Conservation (phyloP, 202 grass and related monocot genomes). For the Carex arenaria region DNA sequence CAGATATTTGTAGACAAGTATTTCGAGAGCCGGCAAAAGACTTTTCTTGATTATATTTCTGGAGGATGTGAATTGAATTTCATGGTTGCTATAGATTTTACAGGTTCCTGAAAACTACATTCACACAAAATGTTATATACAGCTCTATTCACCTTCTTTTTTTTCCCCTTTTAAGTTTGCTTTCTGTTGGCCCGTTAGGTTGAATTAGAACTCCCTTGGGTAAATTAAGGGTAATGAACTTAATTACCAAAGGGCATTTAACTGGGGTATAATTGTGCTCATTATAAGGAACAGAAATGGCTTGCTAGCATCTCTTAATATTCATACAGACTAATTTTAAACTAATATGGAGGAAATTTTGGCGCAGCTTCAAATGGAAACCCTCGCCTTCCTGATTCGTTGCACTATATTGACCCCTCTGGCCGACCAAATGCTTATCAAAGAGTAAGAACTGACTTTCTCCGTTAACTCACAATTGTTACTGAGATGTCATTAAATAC, state of each 20-base stretch:
- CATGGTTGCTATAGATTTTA: conserved; percentile 96
- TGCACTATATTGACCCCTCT: conserved; percentile 98
- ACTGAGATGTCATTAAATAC: conserved; percentile 4
- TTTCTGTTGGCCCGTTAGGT: not conserved
- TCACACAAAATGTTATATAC: not conserved
- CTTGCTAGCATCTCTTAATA: not conserved
- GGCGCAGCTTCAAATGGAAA: conserved; percentile 98
- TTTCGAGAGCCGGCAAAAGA: conserved; percentile 55
- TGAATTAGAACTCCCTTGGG: not conserved
- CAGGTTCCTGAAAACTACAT: conserved; percentile 42
- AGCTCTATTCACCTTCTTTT: not conserved
- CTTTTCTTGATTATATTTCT: conserved; percentile 94
- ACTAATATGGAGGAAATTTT: conserved; percentile 12
- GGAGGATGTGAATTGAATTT: conserved; percentile 82
- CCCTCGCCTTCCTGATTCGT: conserved; percentile 92
- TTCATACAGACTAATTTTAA: not conserved
- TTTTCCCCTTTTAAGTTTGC: not conserved
- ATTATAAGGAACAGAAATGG: not conserved
- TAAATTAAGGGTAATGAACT: not conserved
- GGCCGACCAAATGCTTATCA: conserved; percentile 99
- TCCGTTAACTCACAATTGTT: conserved; percentile 19
- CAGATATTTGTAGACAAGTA: conserved; percentile 90
- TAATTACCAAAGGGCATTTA: not conserved
- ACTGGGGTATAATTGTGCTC: not conserved
- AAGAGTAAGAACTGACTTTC: conserved; percentile 54